phyloP scores from a whole-genome alignment of 2,329 filamentous ascomycete species.

The Monosporascus sp. region DNA sequence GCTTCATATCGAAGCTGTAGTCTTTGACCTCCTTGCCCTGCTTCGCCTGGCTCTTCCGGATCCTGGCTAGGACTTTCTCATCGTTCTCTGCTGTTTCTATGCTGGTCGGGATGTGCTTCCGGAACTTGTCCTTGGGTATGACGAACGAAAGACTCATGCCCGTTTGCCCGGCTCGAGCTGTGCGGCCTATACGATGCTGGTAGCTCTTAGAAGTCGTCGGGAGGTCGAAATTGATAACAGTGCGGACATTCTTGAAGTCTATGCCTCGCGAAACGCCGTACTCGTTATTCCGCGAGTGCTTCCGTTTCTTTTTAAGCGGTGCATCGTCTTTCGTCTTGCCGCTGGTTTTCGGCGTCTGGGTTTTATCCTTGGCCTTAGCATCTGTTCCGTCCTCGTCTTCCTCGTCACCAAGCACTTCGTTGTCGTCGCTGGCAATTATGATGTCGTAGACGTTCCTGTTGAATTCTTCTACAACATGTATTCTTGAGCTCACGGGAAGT shows the following conservation, averaged over 20 bases:
- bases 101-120: slow-evolving; percentile 84
- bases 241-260: slow-evolving; percentile 92
- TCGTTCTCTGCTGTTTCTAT: slow-evolving; percentile 73
- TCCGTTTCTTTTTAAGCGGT: slow-evolving; percentile 55
- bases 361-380: slow-evolving; percentile 43
- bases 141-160: slow-evolving; percentile 97
- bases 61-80: slow-evolving; percentile 75
- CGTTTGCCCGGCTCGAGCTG: slow-evolving; percentile 81
- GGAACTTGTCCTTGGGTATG: slow-evolving; percentile 72
- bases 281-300: slow-evolving; percentile 69
- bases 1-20: slow-evolving; percentile 91
- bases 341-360: slow-evolving; percentile 27
- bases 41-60: slow-evolving; percentile 72
- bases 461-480: slow-evolving; percentile 96
- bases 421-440: slow-evolving; percentile 91
- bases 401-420: slow-evolving; percentile 71
- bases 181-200: slow-evolving; percentile 93
- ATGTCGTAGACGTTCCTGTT: slow-evolving; percentile 97
- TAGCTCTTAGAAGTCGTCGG: slow-evolving; percentile 85
- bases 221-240: slow-evolving; percentile 95
- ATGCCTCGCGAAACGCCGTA: slow-evolving; percentile 95
- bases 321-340: slow-evolving; percentile 22
- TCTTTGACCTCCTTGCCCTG: slow-evolving; percentile 77
- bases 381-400: slow-evolving; percentile 31
- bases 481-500: slow-evolving; percentile 82